phyloP scores from a whole-genome alignment of 2,329 filamentous ascomycete genomes.

The Trichoderma guizhouense region DNA sequence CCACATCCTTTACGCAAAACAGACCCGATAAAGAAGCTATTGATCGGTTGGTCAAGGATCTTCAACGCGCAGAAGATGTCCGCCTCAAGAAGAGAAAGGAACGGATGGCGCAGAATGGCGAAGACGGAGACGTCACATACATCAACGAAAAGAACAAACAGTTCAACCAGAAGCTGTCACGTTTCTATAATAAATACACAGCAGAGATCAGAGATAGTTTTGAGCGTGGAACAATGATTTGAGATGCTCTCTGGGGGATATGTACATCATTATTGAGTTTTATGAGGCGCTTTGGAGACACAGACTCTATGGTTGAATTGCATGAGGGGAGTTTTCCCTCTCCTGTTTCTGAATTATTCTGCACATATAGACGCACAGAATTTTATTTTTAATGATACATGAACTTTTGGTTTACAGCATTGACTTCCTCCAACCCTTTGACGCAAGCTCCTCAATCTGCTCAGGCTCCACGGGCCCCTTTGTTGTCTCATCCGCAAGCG shows the following conservation, averaged over 20 bases:
- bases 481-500: conserved; percentile 68
- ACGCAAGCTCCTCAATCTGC: conserved; percentile 77
- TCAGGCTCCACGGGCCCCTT: conserved; percentile 74
- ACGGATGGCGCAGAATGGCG: conserved; percentile 71
- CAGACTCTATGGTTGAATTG: background rate
- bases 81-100: conserved; percentile 83
- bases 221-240: conserved; percentile 95
- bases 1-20: conserved; percentile 75
- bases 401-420: conserved; percentile 63
- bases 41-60: conserved; percentile 80
- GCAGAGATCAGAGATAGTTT: conserved; percentile 96
- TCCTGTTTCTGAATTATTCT: conserved; percentile 23
- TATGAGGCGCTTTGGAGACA: background rate
- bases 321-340: background rate
- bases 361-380: conserved; percentile 18
- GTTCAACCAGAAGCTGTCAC: conserved; percentile 94
- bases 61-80: conserved; percentile 83
- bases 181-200: conserved; percentile 99
- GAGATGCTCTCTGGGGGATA: background rate
- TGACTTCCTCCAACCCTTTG: conserved; percentile 79
- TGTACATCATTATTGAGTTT: background rate
- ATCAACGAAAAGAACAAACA: conserved; percentile 99
- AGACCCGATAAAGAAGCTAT: conserved; percentile 84
- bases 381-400: conserved; percentile 2
- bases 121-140: conserved; percentile 90